phyloP scores from a whole-genome alignment of 176 grass and related monocot species.

The Guadua angustifolia region DNA sequence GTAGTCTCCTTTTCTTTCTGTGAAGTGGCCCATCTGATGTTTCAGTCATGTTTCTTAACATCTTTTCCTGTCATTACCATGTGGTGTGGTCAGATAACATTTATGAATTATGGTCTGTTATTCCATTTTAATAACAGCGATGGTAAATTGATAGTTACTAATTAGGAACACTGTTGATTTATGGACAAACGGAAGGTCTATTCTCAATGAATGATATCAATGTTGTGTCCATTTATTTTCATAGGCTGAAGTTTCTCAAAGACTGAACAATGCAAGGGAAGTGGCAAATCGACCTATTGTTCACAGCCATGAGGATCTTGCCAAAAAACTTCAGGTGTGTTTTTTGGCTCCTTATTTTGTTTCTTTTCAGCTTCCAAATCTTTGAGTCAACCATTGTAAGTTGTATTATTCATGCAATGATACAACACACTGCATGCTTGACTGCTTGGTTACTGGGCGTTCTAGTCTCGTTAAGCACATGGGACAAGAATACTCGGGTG shows the following conservation, averaged over 20 bases:
- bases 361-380: neutral
- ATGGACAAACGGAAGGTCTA: neutral
- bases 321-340: conserved; percentile 82
- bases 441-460: neutral
- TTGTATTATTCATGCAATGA: neutral
- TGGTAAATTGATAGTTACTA: neutral
- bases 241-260: conserved; percentile 89
- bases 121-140: neutral
- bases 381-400: neutral
- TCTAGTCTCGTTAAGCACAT: neutral
- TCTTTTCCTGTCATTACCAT: neutral
- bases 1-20: neutral
- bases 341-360: neutral
- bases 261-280: conserved; percentile 82
- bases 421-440: neutral
- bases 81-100: neutral
- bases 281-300: conserved; percentile 66
- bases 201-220: conserved; percentile 22
- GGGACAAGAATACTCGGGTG: neutral
- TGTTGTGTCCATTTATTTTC: conserved; percentile 17
- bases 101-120: conserved; percentile 12
- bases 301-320: conserved; percentile 93
- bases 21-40: neutral
- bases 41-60: neutral
- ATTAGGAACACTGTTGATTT: neutral